Conservation (phyloP, 1,284 basidiomycete genomes). For the Papiliotrema flavescens region DNA sequence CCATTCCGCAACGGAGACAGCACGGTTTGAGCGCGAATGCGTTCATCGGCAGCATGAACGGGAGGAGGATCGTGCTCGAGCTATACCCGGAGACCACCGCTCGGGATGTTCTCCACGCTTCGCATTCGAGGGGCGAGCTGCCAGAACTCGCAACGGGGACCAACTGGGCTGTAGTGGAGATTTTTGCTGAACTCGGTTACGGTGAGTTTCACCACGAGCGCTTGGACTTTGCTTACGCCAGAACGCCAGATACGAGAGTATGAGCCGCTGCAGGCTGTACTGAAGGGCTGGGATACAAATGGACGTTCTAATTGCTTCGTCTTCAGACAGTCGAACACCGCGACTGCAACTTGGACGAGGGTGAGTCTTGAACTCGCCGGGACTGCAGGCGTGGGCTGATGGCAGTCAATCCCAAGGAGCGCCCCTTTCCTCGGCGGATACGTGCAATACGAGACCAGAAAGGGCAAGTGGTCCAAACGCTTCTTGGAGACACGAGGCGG, state of each 20-base stretch:
- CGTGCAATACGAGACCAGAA: conserved; percentile 79
- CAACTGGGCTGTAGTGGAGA: conserved; percentile 43
- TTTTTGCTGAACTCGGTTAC: conserved; percentile 41
- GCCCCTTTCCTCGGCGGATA: conserved; percentile 68
- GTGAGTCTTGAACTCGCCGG: conserved; percentile 6
- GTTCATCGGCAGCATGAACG: conserved; percentile 26
- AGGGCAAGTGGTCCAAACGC: conserved; percentile 87
- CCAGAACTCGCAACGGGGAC: conserved; percentile 14
- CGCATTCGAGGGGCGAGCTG: conserved; percentile 22
- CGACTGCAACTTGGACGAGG: conserved; percentile 29
- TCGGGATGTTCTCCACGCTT: conserved; percentile 29
- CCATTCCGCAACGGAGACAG: conserved; percentile 5
- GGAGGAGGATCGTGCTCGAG: conserved; percentile 31
- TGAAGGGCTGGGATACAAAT: conserved; percentile 77
- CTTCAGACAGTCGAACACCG: conserved; percentile 65
- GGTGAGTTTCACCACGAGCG: conserved; percentile 24
- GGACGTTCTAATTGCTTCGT: conserved; percentile 72
- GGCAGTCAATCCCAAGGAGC: conserved; percentile 64
- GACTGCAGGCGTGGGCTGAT: conserved; percentile 6
- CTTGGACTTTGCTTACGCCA: conserved; percentile 37
- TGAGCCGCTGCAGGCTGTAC: conserved; percentile 68
- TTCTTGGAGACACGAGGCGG: conserved; percentile 81
- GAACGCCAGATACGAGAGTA: conserved; percentile 82
- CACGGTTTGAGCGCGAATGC: conserved; percentile 13
- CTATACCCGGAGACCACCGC: conserved; percentile 35